Evolutionary conservation across 179 eudicot species (phyloP), one percentile per base, ranked within the genome.

Genomic region (Nepenthes alata): DNA sequence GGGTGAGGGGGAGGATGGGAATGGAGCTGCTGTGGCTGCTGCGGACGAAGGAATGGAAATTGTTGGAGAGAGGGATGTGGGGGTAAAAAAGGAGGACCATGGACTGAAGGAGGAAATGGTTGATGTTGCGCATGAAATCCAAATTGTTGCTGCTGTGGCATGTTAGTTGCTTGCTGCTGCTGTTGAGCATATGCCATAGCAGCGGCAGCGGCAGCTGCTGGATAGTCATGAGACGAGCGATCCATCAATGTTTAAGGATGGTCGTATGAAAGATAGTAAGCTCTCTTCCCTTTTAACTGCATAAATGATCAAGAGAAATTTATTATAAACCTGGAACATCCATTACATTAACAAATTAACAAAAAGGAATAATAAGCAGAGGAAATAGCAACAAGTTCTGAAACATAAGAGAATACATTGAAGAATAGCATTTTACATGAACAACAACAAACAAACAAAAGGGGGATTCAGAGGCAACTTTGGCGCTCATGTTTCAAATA

Each of bases 81-180:
- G 9, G 87, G 25, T 45, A 80, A 57, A 63, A 80, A 86, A 11
- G 94, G 93, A 67, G 94, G 83, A 39, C 84, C 96, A 48, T 82
- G 96, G 44, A 64, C 84, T 49, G 94, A 75, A 16, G 85, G 84
- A 45, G 94, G 84, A 63, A 78, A 88, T 52, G 83, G 94, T 60
- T 91, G 97, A 61, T 81, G 95, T 52, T 87, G 97, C 13, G 91
- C 82, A 61, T 82, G 96, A 67, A 85, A 88, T 25, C 89, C 91
- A 52, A 72, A 91, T 61, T 80, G 88, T 59, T 84, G 25, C 8
- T 41, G 45, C 45, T 41, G 97, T 61, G 84, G 96, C 65, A 75
- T 45, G 59, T 79, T 77, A 53, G 79, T 71, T 14, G 77, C 61
- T 15, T 82, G 91, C 45, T 79, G 95, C 74, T 86, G 96, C 70